Evolutionary conservation across 345 rosid genomes (phyloP).

Genomic region (Hibiscus syriacus): DNA sequence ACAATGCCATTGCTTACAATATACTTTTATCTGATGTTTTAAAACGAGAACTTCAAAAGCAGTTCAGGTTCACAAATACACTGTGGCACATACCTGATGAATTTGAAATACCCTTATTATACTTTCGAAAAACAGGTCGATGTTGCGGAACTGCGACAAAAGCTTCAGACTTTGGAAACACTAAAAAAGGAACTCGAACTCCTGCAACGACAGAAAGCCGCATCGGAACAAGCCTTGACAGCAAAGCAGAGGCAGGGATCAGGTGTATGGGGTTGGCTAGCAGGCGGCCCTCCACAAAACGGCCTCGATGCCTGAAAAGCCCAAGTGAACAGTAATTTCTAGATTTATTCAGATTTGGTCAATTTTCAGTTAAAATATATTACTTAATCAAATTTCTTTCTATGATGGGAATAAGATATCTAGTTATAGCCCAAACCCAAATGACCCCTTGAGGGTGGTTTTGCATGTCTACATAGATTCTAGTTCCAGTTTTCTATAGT

Average conservation of each 20-base stretch:
- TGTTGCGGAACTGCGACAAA: conserved; percentile 91
- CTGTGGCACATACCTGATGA: not conserved
- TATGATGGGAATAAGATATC: conserved; percentile 22
- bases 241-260: conserved; percentile 73
- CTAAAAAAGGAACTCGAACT: conserved; percentile 86
- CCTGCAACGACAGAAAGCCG: conserved; percentile 88
- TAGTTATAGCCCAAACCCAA: conserved; percentile 4
- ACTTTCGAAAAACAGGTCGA: conserved; percentile 59
- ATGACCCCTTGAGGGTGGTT: not conserved
- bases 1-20: not conserved
- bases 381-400: conserved; percentile 10
- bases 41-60: not conserved
- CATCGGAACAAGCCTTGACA: conserved; percentile 76
- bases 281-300: conserved; percentile 48
- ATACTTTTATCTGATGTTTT: not conserved
- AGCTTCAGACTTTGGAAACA: conserved; percentile 80
- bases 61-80: not conserved
- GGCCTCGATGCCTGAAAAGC: conserved; percentile 24
- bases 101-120: too few species aligned
- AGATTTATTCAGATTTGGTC: conserved; percentile 13
- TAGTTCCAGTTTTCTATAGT: not conserved
- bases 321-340: not conserved
- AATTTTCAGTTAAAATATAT: conserved; percentile 7
- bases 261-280: conserved; percentile 96
- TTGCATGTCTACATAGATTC: conserved; percentile 10